Conservation (phyloP, 1,139 yeast genomes). For the Nakaseomyces uthaithaninus region DNA sequence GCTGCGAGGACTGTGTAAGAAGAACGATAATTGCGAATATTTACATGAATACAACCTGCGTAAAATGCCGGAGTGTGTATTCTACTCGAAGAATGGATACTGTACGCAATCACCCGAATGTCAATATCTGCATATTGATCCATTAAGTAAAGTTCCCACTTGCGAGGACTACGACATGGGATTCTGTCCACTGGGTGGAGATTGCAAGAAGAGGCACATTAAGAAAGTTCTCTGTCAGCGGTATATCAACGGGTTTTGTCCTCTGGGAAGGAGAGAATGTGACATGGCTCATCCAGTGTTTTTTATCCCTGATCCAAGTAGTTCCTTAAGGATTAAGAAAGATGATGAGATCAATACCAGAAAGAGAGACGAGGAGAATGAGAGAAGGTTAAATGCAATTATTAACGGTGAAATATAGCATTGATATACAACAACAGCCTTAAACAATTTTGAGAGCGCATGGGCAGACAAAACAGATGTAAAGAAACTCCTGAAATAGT, state of each 20-base stretch:
- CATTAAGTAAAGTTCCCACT: constrained; percentile 76
- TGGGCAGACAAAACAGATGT: neutral
- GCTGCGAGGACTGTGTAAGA: constrained; percentile 94
- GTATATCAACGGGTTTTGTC: constrained; percentile 89
- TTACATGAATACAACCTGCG: constrained; percentile 89
- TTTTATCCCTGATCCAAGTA: constrained; percentile 19
- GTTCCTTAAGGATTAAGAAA: constrained; percentile 25
- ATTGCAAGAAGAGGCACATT: constrained; percentile 75
- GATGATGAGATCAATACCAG: constrained; percentile 32
- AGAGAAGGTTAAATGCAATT: constrained; percentile 31
- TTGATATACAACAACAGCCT: too few species aligned
- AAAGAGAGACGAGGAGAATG: constrained; percentile 31
- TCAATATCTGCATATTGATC: constrained; percentile 84
- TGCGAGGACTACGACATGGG: constrained; percentile 82
- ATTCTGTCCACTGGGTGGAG: constrained; percentile 88
- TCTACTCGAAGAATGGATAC: constrained; percentile 78
- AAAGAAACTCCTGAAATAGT: too few species aligned
- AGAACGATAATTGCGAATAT: constrained; percentile 94
- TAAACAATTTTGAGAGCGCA: too few species aligned
- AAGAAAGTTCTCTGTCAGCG: constrained; percentile 73
- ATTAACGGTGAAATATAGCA: constrained; percentile 29
- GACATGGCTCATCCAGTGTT: constrained; percentile 28
- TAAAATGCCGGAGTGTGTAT: constrained; percentile 95
- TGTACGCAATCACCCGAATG: constrained; percentile 96
- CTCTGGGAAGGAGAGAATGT: constrained; percentile 34